A percentile compares a stretch with the other conserved stretches of the same genome.
Conservation (phyloP, 768 basidiomycete genomes). For the Chalciporus pseudorubinellus region DNA sequence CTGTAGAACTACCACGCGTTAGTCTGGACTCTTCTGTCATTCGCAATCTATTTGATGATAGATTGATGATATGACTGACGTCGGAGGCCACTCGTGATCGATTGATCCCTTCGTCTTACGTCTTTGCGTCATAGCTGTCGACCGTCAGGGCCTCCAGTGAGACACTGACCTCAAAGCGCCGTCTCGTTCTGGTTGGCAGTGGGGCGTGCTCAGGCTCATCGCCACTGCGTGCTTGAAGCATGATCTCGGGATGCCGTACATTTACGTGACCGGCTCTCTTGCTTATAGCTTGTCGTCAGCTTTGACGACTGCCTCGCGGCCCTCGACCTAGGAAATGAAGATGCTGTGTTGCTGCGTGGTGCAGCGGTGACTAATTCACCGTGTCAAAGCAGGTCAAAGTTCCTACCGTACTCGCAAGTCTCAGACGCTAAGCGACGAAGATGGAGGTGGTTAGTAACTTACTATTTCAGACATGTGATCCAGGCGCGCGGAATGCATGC, state of each 20-base stretch:
- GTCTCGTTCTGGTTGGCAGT: slow-evolving; percentile 5
- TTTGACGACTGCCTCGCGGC: slow-evolving; percentile 15
- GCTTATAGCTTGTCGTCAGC: not conserved
- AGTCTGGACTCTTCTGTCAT: slow-evolving; percentile 17
- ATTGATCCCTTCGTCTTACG: slow-evolving; percentile 14
- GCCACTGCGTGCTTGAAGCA: slow-evolving; percentile 31
- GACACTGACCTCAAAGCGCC: not conserved
- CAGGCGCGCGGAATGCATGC: not conserved
- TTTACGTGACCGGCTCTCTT: slow-evolving; percentile 20
- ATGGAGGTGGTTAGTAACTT: no score
- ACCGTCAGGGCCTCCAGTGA: slow-evolving; percentile 1
- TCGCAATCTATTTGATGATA: slow-evolving; percentile 18
- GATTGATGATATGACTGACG: not conserved
- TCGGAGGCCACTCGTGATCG: not conserved
- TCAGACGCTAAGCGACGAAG: no score
- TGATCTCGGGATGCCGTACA: slow-evolving; percentile 30
- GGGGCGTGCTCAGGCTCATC: slow-evolving; percentile 27
- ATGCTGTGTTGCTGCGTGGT: slow-evolving; percentile 18
- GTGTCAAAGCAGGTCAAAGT: no score
- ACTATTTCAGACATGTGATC: no score
- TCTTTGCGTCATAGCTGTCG: slow-evolving; percentile 13
- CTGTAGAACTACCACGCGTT: slow-evolving; percentile 10
- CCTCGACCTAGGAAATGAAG: slow-evolving; percentile 12
- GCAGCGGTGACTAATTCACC: not conserved
- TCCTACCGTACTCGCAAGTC: no score